Evolutionary conservation across 2,329 filamentous ascomycete species (phyloP), one percentile per base, ranked within the genome.

Genomic region (Thielaviopsis ethacetica): DNA sequence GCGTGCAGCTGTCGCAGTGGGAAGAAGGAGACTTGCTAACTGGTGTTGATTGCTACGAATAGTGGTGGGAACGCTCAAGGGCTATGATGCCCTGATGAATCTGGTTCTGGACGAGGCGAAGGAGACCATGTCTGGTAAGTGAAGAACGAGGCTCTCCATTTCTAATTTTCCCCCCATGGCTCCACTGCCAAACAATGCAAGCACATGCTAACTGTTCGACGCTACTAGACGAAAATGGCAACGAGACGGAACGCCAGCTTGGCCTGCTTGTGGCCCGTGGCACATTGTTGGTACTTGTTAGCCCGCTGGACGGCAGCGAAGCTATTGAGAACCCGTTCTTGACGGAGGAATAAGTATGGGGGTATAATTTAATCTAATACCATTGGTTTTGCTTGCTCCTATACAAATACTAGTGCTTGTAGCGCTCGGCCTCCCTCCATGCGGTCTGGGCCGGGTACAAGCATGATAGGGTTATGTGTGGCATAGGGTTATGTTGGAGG

Each of bases 1-100:
- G 38, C 12, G 1, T 17, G 22, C 50, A 21, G 26, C 22, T n/a
- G 38, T 15, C 17, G 38, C 13, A 44, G 7, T 44, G 38, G 13
- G n/a, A n/a, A 21, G n/a, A 21, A 21, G n/a, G 17, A 10, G 19
- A 22, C 52, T 30, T 56, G 58, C 62, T 62, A 63, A 61, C 24
- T 55, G 9, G n/a, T n/a, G n/a, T n/a, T n/a, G n/a, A n/a, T 24
- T 17, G 44, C 9, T 22, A n/a, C 44, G 41, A 4, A 56, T 67
- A 95, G 91, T 95, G 59, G 85, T 83, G 56, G 93, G 93, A 57
- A 88, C 83, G 1, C 77, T 98, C 50, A 97, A 97, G 72, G 93
- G 93, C 63, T 97, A 91, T 71, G 93, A 98, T 70, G 91, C 93
- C 66, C 78, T 98, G 62, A 97, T 97, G 91, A 98, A 98, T 70